Evolutionary conservation across 495 filamentous ascomycete species (phyloP), one percentile per base, ranked within the genome.

Genomic region (Talaromyces trachyspermus): DNA sequence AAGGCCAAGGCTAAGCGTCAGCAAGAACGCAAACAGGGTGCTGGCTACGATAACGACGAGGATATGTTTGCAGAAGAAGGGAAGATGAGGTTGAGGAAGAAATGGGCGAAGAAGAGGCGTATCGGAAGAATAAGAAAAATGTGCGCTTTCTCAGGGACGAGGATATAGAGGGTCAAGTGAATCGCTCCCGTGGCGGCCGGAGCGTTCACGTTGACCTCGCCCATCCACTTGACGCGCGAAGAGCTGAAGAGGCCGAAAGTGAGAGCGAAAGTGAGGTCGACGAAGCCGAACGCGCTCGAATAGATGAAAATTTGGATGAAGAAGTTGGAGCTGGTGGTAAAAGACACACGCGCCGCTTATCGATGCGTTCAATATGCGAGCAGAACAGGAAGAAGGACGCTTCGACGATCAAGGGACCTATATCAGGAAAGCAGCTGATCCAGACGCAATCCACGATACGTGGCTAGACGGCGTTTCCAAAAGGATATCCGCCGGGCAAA

Each of bases 271-370:
- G 78, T 51, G 83, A 84, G 14, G 81, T 85, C 25, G 85, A 78
- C 23, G 84, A 89, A 36, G 85, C 85, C 50, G 81, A 86, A 29
- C 68, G 83, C 35, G 83, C 82, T 4, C 83, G 76, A 43, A 70
- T 80, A 38, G 81, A 85, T 46, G 78, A 77, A 14, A 84, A 80
- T 2, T 54, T 94, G 4, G 90, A 95, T 54, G 83, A 88, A 40
- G 92, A 97, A 61, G 67, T 98, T 24, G 94, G 94, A 2, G 82
- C 85, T 2, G 94, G 92, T 5, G 83, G 81, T 1, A 83, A 89
- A 97, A 96, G 65, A 89, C 85, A 60, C 88, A 95, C 61, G 94
- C 94, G 12, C 92, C 92, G n/a, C 83, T 92, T 55, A 73, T 97
- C 20, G 92, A 96, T 64, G 92, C 89, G 0, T 98, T 98, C 74